Base-by-base conservation (phyloP, 257 asterid genomes). In the Pogostemon cablin region DNA sequence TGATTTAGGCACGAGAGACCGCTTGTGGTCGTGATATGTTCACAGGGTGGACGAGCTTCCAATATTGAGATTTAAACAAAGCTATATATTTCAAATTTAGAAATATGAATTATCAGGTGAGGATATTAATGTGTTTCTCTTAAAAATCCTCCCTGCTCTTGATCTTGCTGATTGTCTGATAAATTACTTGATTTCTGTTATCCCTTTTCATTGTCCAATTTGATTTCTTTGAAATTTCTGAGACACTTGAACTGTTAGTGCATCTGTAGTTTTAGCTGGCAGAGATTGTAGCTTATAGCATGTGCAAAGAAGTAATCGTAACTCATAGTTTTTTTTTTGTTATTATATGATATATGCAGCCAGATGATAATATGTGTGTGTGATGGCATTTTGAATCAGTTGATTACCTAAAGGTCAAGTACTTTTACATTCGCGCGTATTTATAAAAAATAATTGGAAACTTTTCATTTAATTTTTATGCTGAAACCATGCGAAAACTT, bases 1-100 rank as follows among this genome's bases (percentile, higher is more conserved):
- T 15, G 17, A 15, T 15, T 15, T 15, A 15, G 17, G 17, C 17
- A 15, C 17, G 17, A 15, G 17, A 15, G 17, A 0, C 93, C 10
- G 75, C 81, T 71, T 95, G 99, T 98, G 84, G 84, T 40, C 97
- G 89, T 75, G 96, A 86, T 68, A 81, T 89, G 98, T 95, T 82
- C 65, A 15, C 83, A 69, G 5, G 96, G 84, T 7, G 88, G 85
- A 6, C 81, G 91, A 41, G 67, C 87, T 7, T 81, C 97, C 62
- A 81, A 85, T 64, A 95, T 95, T 49, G 98, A 91, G 88, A 95
- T 98, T 4, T 98, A 98, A 77, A 88, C 98, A 1, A 95, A 95
- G 82, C 81, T 95, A n/a, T 95, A 89, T 80, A 83, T 91, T 47
- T 95, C 99, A 32, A 91, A 95, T 83, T 85, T 95, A 8, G 99